phyloP scores from a whole-genome alignment of 768 basidiomycete species.

The Pleurotus djamor region DNA sequence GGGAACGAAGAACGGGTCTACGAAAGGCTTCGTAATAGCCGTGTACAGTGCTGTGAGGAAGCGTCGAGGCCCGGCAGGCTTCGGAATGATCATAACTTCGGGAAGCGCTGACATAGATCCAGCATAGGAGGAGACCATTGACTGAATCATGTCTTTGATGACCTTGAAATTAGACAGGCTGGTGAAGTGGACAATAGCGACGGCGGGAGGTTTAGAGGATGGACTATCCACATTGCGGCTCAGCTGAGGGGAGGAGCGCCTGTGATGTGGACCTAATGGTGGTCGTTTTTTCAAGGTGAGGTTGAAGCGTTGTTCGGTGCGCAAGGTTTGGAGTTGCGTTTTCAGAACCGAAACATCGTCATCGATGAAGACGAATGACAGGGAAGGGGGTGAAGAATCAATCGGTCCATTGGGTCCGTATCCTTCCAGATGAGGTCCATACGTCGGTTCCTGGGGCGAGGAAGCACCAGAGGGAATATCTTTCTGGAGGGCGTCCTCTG shows the following conservation, averaged over 20 bases:
- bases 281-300: constrained; percentile 58
- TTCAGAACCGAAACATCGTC: constrained; percentile 85
- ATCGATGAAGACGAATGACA: constrained; percentile 87
- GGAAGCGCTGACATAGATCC: constrained; percentile 52
- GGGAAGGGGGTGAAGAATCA: constrained; percentile 7
- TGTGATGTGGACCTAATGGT: constrained; percentile 61
- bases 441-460: constrained; percentile 2
- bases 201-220: constrained; percentile 19
- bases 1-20: constrained; percentile 93
- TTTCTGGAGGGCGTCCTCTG: not conserved
- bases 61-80: constrained; percentile 93
- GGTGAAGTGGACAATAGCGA: constrained; percentile 87
- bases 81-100: constrained; percentile 96
- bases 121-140: constrained; percentile 48
- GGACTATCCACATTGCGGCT: constrained; percentile 46
- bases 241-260: constrained; percentile 81
- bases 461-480: constrained; percentile 9
- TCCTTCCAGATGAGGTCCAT: constrained; percentile 1
- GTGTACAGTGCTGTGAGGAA: constrained; percentile 92
- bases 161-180: constrained; percentile 86
- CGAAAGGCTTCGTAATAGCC: constrained; percentile 77
- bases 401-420: not conserved
- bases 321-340: constrained; percentile 67
- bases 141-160: constrained; percentile 84
- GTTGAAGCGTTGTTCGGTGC: constrained; percentile 49